phyloP scores from a whole-genome alignment of 164 flowering plant species.

The Buxus sempervirens region DNA sequence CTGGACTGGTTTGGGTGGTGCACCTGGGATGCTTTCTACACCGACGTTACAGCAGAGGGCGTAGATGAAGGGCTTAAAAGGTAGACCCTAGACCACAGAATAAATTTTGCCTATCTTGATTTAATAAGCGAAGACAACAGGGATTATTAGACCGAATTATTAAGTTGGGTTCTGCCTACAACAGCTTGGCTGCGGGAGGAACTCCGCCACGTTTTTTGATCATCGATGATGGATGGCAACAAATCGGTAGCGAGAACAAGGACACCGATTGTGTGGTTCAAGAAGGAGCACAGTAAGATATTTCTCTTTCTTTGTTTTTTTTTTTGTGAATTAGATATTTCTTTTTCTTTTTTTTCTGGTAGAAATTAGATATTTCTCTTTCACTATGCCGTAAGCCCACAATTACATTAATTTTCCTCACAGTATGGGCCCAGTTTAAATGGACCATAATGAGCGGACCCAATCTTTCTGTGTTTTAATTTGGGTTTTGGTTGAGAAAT shows the following conservation, averaged over 20 bases:
- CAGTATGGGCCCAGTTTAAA: no score
- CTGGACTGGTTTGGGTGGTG: constrained; percentile 99
- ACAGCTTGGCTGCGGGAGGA: constrained; percentile 79
- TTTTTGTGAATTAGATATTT: background rate
- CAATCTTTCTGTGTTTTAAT: no score
- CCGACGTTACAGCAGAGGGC: constrained; percentile 94
- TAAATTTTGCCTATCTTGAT: no score
- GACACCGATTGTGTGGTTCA: constrained; percentile 53
- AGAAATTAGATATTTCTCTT: no score
- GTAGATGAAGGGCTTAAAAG: constrained; percentile 82
- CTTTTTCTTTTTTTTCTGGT: no score
- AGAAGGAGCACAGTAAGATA: constrained; percentile 91
- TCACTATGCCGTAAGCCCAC: no score
- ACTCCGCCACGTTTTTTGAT: constrained; percentile 83
- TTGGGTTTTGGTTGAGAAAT: no score
- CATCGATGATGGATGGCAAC: constrained; percentile 99
- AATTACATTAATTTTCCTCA: no score
- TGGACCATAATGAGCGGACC: no score
- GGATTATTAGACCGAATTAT: no score
- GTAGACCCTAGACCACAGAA: no score
- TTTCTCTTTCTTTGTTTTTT: constrained; percentile 4
- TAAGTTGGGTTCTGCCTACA: constrained; percentile 2
- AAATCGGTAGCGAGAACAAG: constrained; percentile 61
- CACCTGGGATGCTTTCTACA: constrained; percentile 99
- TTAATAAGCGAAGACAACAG: no score